phyloP scores from a whole-genome alignment of 2,329 filamentous ascomycete genomes.

The Lithohypha guttulata region DNA sequence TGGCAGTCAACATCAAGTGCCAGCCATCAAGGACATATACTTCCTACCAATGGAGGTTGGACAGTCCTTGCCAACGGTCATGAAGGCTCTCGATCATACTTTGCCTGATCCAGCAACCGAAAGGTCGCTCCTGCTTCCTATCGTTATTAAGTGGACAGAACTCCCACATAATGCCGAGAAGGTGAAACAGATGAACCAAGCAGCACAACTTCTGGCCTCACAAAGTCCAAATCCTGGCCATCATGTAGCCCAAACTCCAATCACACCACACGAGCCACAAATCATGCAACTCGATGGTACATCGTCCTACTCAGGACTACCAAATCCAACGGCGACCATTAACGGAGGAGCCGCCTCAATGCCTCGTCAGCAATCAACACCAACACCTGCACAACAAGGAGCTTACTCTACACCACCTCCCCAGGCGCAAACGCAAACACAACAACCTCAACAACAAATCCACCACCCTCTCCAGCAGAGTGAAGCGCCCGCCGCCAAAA shows the following conservation, averaged over 20 bases:
- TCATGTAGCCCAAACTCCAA: conserved; percentile 21
- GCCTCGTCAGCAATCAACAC: conserved; percentile 2
- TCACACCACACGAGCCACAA: conserved; percentile 29
- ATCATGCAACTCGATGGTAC: conserved; percentile 31
- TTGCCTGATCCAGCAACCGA: conserved; percentile 63
- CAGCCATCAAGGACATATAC: conserved; percentile 80
- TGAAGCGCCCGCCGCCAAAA: conserved; percentile 11
- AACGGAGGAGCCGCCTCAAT: not conserved
- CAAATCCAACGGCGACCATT: not conserved
- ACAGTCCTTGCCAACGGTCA: conserved; percentile 65
- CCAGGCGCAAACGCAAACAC: conserved; percentile 22
- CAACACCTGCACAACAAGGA: conserved; percentile 11
- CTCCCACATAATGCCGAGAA: conserved; percentile 26
- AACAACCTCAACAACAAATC: conserved; percentile 12
- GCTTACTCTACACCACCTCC: conserved; percentile 26
- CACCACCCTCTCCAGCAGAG: conserved; percentile 13
- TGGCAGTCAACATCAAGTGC: conserved; percentile 61
- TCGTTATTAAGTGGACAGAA: conserved; percentile 62
- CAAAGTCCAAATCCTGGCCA: conserved; percentile 13
- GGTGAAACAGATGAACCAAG: conserved; percentile 21
- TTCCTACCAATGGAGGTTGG: conserved; percentile 74
- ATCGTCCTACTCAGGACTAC: not conserved
- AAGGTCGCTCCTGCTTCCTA: conserved; percentile 68
- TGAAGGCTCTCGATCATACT: conserved; percentile 79
- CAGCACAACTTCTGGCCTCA: conserved; percentile 1